These are phyloP conservation scores for Collybia nuda DNA, from an alignment of 768 basidiomycete species.

Conservation along the genomic window DNA sequence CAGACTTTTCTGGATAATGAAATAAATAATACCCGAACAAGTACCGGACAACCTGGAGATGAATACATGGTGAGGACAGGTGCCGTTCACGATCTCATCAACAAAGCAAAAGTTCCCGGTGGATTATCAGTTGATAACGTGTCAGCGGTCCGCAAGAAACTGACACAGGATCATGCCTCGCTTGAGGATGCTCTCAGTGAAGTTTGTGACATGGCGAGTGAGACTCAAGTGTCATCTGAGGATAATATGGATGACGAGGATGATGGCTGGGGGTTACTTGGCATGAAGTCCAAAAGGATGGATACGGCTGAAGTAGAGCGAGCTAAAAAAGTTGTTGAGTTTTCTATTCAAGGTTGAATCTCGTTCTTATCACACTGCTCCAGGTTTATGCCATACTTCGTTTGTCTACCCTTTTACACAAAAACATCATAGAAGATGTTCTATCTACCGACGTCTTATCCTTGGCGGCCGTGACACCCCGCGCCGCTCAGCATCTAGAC, in stretches of 20 bases:
- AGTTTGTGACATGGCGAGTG: slow-evolving; percentile 51
- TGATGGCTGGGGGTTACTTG: slow-evolving; percentile 68
- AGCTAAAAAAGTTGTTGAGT: slow-evolving; percentile 51
- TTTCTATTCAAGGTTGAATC: background rate
- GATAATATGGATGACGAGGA: slow-evolving; percentile 38
- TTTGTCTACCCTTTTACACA: slow-evolving; percentile 60
- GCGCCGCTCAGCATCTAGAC: slow-evolving; percentile 41
- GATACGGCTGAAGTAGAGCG: slow-evolving; percentile 50
- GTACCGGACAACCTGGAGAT: slow-evolving; percentile 28
- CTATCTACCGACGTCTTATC: slow-evolving; percentile 28
- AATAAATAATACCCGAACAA: slow-evolving; percentile 13
- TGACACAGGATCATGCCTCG: slow-evolving; percentile 51
- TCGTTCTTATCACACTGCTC: background rate
- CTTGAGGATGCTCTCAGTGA: slow-evolving; percentile 65
- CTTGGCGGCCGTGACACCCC: slow-evolving; percentile 13
- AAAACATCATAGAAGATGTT: slow-evolving; percentile 54
- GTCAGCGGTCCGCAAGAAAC: slow-evolving; percentile 53
- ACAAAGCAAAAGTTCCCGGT: slow-evolving; percentile 41
- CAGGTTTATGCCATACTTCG: slow-evolving; percentile 65
- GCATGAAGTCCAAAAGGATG: slow-evolving; percentile 46
- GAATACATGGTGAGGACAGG: slow-evolving; percentile 59
- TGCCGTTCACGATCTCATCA: slow-evolving; percentile 61
- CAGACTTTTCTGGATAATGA: slow-evolving; percentile 41
- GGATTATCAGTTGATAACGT: slow-evolving; percentile 58
- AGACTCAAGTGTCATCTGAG: slow-evolving; percentile 26